A percentile compares a stretch with the other conserved stretches of the same genome.
Evolutionary conservation across 2,329 filamentous ascomycete species (phyloP).

Genomic region (Colletotrichum sp.): DNA sequence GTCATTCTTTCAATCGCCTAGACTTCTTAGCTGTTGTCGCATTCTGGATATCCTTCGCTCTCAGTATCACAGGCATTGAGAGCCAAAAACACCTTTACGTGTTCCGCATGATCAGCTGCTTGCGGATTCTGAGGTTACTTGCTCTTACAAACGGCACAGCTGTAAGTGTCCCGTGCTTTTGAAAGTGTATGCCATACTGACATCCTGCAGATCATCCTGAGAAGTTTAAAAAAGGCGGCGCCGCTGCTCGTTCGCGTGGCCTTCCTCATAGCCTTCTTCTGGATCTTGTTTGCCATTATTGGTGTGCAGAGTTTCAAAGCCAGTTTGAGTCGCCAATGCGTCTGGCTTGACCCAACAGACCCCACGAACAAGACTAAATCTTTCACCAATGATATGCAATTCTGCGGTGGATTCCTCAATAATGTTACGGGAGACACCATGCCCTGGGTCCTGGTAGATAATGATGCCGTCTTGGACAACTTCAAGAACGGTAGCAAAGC

Average conservation of each 20-base stretch:
- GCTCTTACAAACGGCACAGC: constrained; percentile 92
- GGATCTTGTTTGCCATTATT: constrained; percentile 95
- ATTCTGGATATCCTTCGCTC: constrained; percentile 88
- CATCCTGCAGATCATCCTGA: constrained; percentile 77
- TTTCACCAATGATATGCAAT: constrained; percentile 71
- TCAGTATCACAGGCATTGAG: constrained; percentile 75
- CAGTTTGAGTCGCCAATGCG: constrained; percentile 77
- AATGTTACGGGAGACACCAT: constrained; percentile 57
- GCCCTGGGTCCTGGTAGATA: constrained; percentile 67
- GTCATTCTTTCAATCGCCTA: constrained; percentile 93
- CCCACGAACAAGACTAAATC: constrained; percentile 58
- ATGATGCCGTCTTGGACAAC: constrained; percentile 39
- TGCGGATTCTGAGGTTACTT: constrained; percentile 90
- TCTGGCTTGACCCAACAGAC: constrained; percentile 73
- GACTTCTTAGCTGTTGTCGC: constrained; percentile 95
- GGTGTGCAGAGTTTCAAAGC: constrained; percentile 96
- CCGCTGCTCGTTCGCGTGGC: constrained; percentile 91
- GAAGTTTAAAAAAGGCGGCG: constrained; percentile 94
- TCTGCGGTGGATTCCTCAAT: constrained; percentile 85
- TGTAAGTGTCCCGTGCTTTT: constrained; percentile 53
- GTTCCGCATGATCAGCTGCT: constrained; percentile 95
- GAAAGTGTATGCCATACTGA: background rate
- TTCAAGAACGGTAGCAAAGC: constrained; percentile 54
- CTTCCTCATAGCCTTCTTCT: constrained; percentile 95
- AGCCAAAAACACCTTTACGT: constrained; percentile 76